Base-by-base conservation (phyloP, 441 rosid species). In the Gossypium davidsonii region DNA sequence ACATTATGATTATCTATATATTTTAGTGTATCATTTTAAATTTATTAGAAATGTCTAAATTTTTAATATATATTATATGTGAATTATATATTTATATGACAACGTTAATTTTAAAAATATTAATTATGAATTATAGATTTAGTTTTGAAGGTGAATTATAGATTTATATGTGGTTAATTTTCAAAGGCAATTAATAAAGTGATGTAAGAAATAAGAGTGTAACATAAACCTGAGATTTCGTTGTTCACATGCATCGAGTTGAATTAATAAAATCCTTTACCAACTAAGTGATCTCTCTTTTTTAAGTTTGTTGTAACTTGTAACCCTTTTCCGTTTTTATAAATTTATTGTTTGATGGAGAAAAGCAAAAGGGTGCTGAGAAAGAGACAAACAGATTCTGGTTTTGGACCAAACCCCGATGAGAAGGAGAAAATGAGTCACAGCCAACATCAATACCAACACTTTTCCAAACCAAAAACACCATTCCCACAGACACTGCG, bases 331-430 rank as follows among this genome's bases (percentile, higher is more conserved):
- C 3, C 8, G 7, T 6, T 0, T 4, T 11, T 34, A n/a, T 56
- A 10, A n/a, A 9, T 56, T 8, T 63, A 37, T 74, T 73, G 70
- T 78, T 77, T 69, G 21, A 67, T 73, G 9, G 57, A 67, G 42
- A 74, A 78, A 80, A 76, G 79, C 62, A 71, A 79, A 79, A 60
- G 70, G 14, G 44, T 67, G 42, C 70, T 28, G 28, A 56, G 57
- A 48, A 79, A 57, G 57, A 69, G 86, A 81, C 86, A 85, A 79
- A 74, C 72, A 61, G 79, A 75, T 78, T 82, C 86, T 86, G 86
- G 79, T 75, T 79, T 74, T 74, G 69, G 44, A 61, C 65, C 88
- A 74, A 62, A 81, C 58, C 81, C 85, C 86, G 48, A 85, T 70
- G 85, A 64, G 21, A 66, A 39, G 57, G 55, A 58, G 65, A 28